Base-by-base conservation (phyloP, 305 asterid species). In the Solanum hybrid region DNA sequence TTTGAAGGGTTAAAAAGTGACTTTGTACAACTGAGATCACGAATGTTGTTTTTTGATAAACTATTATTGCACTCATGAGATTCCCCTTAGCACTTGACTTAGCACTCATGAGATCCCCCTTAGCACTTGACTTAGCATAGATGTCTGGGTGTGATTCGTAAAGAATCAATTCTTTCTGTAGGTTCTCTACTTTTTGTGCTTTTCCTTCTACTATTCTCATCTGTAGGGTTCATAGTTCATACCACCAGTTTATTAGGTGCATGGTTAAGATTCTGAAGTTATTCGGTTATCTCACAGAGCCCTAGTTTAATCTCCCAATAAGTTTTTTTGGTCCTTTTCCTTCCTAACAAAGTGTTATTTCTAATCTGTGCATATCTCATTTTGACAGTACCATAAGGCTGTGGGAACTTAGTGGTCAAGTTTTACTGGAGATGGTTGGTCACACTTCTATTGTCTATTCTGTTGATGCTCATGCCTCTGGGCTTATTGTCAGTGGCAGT, bases 401-500 rank as follows among this genome's bases (percentile, higher is more conserved):
- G 42, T 97, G 99, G 99, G 94, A 98, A 33, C 91, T 95, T 83
- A 92, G 94, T 89, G 99, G 99, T 89, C 96, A 96, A 91, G 94
- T 93, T 91, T 92, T 97, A 80, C 40, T 97, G 95, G 99, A 97
- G 94, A 96, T 97, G 99, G 99, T 93, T 93, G 99, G 99, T 86
- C 99, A 97, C 92, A 90, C 96, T 78, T 94, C 98, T 67, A 95
- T 97, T 91, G 99, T 97, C 86, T 97, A 96, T 92, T 95, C 99
- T 90, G 98, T 96, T 51, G 97, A 96, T 93, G 95, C 99, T 89
- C 98, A 97, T 92, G 92, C 87, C 4, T 95, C 98, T 87, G 99
- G 99, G 90, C 98, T 97, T 90, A 95, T 97, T 89, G 97, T 95
- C 91, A 97, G 99, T 93, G 97, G 97, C 61, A 96, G 99, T 86